Evolutionary conservation across 179 eudicot species (phyloP), one percentile per base, ranked within the genome.

Genomic region (Nepenthes alata): DNA sequence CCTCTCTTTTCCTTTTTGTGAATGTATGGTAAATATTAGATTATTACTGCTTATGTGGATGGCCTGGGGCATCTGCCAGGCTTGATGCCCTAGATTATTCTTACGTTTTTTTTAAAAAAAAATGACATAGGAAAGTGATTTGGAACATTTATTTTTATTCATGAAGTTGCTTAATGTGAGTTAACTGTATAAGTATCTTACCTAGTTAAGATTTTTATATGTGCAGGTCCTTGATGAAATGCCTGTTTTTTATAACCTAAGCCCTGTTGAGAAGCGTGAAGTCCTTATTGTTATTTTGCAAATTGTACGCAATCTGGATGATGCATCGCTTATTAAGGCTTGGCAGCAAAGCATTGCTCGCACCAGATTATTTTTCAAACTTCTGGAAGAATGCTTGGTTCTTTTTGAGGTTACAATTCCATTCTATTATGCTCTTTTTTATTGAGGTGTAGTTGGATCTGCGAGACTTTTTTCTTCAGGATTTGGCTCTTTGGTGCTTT

Each of bases 281-380:
- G 89, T 90, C 65, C 70, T 90, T 77, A 82, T 90, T 55, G 88
- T 84, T 60, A 72, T 85, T 69, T 75, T 94, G 79, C 94, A 94
- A 90, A 87, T 94, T 60, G 60, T 94, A 50, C 91, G 99, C 68
- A 94, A 94, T 80, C 75, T 94, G 76, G 99, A 94, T 71, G 97
- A 94, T 77, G 83, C 85, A 47, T 87, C 99, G 14, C 95, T 94
- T 59, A 74, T 87, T 53, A 94, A 85, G 74, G 96, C 93, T 71
- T 94, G 99, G 97, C 91, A 94, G 75, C 99, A 89, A 72, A 94
- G 89, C 69, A 85, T 94, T 73, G 99, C 97, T 12, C 88, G 99
- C 60, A 90, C 96, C 68, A 83, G 97, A 79, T 76, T 94, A 67
- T 94, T 94, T 74, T 94, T 94, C 79, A 94, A 94, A 78, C 88